These are phyloP conservation scores for Pichia nakasei DNA, from an alignment of 805 yeast genomes.

Conservation along the genomic window DNA sequence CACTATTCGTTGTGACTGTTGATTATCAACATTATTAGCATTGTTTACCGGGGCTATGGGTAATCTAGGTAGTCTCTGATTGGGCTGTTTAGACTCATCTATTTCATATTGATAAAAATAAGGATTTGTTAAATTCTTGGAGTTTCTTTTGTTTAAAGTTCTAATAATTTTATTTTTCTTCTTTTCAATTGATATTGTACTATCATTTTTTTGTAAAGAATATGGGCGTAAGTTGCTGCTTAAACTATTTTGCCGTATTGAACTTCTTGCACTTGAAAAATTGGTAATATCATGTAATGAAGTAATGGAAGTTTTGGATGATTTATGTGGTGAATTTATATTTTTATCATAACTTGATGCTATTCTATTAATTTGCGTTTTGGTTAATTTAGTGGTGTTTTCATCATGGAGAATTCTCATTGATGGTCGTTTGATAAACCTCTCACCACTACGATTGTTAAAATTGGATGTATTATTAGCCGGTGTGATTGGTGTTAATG, in stretches of 20 bases:
- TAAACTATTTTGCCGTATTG: background rate
- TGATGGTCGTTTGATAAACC: background rate
- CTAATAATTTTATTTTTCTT: constrained; percentile 4
- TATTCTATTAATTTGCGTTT: background rate
- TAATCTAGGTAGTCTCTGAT: constrained; percentile 1
- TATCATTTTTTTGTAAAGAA: background rate
- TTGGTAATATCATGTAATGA: constrained; percentile 3
- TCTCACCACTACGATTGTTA: background rate
- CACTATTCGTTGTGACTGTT: background rate
- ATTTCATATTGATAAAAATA: constrained; percentile 8
- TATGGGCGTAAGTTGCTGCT: background rate
- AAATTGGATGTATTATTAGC: background rate
- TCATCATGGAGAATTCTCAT: background rate
- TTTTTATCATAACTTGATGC: background rate
- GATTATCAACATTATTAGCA: background rate
- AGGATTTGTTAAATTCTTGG: constrained; percentile 6
- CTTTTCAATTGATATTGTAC: constrained; percentile 3
- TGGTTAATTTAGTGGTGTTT: background rate
- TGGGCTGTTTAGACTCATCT: constrained; percentile 1
- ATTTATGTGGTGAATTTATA: background rate
- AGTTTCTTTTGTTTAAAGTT: constrained; percentile 3
- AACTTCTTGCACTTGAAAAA: background rate
- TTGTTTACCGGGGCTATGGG: background rate
- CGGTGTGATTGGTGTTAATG: background rate
- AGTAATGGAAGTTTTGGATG: constrained; percentile 1